Evolutionary conservation across 768 basidiomycete species (phyloP), one percentile per base, ranked within the genome.

Genomic region (Boletus rubropictus): DNA sequence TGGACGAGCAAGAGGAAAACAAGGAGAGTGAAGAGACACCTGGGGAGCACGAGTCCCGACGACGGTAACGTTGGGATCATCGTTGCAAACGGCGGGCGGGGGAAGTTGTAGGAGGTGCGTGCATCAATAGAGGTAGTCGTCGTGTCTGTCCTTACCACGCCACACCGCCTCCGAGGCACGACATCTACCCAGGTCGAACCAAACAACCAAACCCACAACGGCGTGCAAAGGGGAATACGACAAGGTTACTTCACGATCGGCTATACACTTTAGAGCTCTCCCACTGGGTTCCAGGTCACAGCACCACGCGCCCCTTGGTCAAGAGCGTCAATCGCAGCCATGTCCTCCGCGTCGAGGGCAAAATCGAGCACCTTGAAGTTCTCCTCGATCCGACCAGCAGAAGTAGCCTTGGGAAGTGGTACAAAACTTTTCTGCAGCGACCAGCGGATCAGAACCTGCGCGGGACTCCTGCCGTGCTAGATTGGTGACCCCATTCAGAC

Each of bases 201-300:
- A 8, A 25, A 8, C 24, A 25, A 25, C 6, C 5, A 25, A 25
- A 25, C 14, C 5, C 37, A n/a, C 9, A 38, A 5, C 15, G 22
- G 3, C 15, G 6, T 39, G 9, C n/a, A 22, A 39, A 18, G 7
- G 6, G 31, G 15, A 33, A 24, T 20, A 40, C 17, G 27, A 14
- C 25, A 14, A 18, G 27, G 39, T 25, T 27, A 39, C 6, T 25
- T 7, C 31, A 32, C 31, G n/a, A n/a, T 15, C 12, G 9, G 14
- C 29, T 11, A 5, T 12, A 31, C 31, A 39, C 29, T 38, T 33
- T 35, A 63, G 14, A 21, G 25, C 27, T 50, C 48, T 51, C 82
- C 73, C 7, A 90, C 78, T 1, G 89, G 88, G 54, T 94, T 89
- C 92, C 90, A 94, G 46, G 77, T 82, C 39, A 86, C 70, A 0